Evolutionary conservation across 768 basidiomycete species (phyloP).

Genomic region (Tulasnella sp.): DNA sequence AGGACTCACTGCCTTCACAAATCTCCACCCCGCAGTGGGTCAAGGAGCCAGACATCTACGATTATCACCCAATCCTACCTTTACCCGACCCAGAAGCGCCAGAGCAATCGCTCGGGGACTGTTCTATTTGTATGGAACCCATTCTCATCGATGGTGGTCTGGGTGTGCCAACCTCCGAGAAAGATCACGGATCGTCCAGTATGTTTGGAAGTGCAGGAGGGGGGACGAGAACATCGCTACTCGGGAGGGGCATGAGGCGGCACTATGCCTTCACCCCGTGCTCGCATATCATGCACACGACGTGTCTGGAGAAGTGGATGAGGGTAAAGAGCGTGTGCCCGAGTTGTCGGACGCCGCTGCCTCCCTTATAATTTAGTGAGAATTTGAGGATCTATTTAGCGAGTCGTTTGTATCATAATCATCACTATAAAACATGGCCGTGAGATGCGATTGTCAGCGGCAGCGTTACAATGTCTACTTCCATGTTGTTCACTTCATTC

Average conservation of each 20-base stretch:
- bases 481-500: background rate
- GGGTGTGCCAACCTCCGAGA: conserved; percentile 16
- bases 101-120: conserved; percentile 70
- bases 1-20: background rate
- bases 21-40: conserved; percentile 38
- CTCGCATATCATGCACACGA: conserved; percentile 82
- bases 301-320: conserved; percentile 75
- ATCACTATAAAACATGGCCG: background rate
- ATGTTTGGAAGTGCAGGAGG: conserved; percentile 16
- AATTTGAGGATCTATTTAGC: background rate
- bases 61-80: conserved; percentile 78
- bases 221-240: conserved; percentile 22
- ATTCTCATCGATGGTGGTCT: conserved; percentile 37
- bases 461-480: background rate
- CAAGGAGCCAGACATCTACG: conserved; percentile 45
- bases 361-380: conserved; percentile 44
- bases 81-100: conserved; percentile 61
- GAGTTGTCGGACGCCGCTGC: conserved; percentile 75
- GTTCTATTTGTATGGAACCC: conserved; percentile 88
- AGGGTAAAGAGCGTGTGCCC: conserved; percentile 87
- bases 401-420: background rate
- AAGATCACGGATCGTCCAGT: conserved; percentile 17
- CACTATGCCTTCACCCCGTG: conserved; percentile 81
- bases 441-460: background rate
- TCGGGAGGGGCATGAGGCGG: conserved; percentile 38